Evolutionary conservation across 1,284 basidiomycete genomes (phyloP).

Genomic region (Afroboletus lepidellus): DNA sequence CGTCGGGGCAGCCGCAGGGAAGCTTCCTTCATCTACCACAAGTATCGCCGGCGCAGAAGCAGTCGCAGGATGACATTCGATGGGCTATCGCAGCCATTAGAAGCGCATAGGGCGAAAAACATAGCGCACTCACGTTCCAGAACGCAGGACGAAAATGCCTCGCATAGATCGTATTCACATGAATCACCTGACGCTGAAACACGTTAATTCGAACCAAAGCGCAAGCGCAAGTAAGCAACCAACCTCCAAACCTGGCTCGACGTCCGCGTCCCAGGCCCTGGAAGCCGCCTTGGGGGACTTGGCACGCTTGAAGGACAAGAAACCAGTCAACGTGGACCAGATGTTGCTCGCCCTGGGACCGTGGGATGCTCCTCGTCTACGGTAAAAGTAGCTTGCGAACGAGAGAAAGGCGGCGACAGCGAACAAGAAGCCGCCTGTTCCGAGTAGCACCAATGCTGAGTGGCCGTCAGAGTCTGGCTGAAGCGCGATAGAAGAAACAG

Average conservation of each 20-base stretch:
- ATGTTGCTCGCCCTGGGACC: background rate
- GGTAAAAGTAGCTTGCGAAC: slow-evolving; percentile 18
- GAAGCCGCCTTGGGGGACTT: background rate
- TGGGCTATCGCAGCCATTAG: slow-evolving; percentile 5
- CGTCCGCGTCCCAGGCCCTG: background rate
- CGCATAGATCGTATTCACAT: slow-evolving; percentile 27
- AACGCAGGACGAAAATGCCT: slow-evolving; percentile 23
- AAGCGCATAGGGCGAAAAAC: background rate
- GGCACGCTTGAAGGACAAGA: slow-evolving; percentile 11
- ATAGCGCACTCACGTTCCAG: slow-evolving; percentile 22
- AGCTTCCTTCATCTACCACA: slow-evolving; percentile 22
- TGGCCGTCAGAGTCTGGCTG: slow-evolving; percentile 1
- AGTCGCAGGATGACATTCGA: slow-evolving; percentile 21
- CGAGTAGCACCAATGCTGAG: slow-evolving; percentile 3
- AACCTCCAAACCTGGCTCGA: slow-evolving; percentile 18
- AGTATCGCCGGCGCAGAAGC: slow-evolving; percentile 17
- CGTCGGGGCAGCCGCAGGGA: background rate
- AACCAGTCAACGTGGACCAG: slow-evolving; percentile 10
- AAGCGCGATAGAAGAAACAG: slow-evolving; percentile 2
- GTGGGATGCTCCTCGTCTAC: background rate
- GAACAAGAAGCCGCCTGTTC: slow-evolving; percentile 22
- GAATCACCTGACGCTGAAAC: slow-evolving; percentile 14
- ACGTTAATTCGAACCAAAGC: background rate
- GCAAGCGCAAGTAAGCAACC: background rate
- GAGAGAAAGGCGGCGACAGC: slow-evolving; percentile 18